Evolutionary conservation across 2,329 filamentous ascomycete species (phyloP), one percentile per base, ranked within the genome.

Genomic region (Neoarthrinium moseri): DNA sequence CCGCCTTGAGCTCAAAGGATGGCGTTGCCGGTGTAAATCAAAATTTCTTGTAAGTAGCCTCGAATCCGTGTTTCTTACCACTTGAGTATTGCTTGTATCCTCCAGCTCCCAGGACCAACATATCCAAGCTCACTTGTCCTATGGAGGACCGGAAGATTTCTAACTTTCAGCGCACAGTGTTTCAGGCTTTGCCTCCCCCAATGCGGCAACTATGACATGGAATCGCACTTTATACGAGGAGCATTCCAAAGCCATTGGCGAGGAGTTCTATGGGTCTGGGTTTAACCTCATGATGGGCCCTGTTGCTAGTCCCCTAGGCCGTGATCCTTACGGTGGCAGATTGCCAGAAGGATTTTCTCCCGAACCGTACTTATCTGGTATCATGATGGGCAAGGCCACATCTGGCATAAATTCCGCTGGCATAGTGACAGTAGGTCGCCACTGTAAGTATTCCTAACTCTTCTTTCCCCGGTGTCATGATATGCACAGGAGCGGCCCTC

Each of bases 161-260:
- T n/a, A n/a, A n/a, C n/a, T n/a, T n/a, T n/a, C n/a, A n/a, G n/a
- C n/a, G n/a, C n/a, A n/a, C n/a, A n/a, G 41, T 18, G 52, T 56
- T 5, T 54, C 53, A 6, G 52, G 50, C 21, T 56, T 54, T 35
- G 40, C 35, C 23, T 49, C 49, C 34, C 40, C 48, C 26, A 48
- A 49, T 20, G 53, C 53, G 10, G 36, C 54, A 35, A 46, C 44
- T 13, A 48, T 51, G 51, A 54, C 51, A 20, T 56, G 53, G 53
- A 45, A 54, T 38, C 50, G 50, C 5, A 39, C 48, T 17, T 43
- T 53, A 4, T 44, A 46, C 22, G 44, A 43, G 17, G 39, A 39
- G 5, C 52, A 55, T 18, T 54, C 53, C 43, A 32, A 38, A 12
- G 50, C 50, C 24, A 32, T 56, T 7, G 53, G 52, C 1, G 39